Percentiles rank a stretch among this genome's conserved stretches.
phyloP scores from a whole-genome alignment of 2,329 filamentous ascomycete genomes.

The Aspergillus glaucus region DNA sequence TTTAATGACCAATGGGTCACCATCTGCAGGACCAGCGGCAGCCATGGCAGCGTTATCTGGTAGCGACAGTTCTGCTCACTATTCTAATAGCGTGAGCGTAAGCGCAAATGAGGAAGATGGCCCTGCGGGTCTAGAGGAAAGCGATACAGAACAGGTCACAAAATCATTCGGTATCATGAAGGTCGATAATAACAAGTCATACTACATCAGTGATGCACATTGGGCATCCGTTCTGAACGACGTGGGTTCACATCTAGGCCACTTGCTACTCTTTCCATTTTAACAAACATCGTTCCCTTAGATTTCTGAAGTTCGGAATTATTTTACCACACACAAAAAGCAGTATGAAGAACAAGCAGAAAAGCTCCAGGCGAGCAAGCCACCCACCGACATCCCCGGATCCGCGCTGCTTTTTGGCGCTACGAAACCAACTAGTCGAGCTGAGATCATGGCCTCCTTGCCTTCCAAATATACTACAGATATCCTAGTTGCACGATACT shows the following conservation, averaged over 20 bases:
- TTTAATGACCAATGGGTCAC: conserved; percentile 82
- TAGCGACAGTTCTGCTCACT: conserved; percentile 33
- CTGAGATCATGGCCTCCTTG: conserved; percentile 71
- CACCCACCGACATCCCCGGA: conserved; percentile 49
- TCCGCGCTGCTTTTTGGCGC: conserved; percentile 75
- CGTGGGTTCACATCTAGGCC: conserved; percentile 32
- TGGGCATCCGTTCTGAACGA: conserved; percentile 75
- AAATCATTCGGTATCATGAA: conserved; percentile 76
- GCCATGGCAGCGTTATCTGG: conserved; percentile 53
- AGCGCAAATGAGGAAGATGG: conserved; percentile 48
- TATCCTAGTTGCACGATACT: conserved; percentile 79
- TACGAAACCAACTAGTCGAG: conserved; percentile 60
- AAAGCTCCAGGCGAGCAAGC: conserved; percentile 64
- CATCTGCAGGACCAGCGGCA: conserved; percentile 52
- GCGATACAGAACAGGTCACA: conserved; percentile 63
- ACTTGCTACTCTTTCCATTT: conserved; percentile 3
- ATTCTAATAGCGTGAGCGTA: conserved; percentile 32
- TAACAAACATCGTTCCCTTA: conserved; percentile 21
- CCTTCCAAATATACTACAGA: conserved; percentile 79
- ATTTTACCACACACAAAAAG: conserved; percentile 79
- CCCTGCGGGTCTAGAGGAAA: conserved; percentile 55
- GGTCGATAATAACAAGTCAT: conserved; percentile 69
- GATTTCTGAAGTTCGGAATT: conserved; percentile 90
- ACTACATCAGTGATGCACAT: conserved; percentile 76
- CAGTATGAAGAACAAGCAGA: conserved; percentile 78